Percentiles rank a stretch among this genome's conserved stretches.
Conservation (phyloP, 306 rosid genomes). For the Glycine soja region DNA sequence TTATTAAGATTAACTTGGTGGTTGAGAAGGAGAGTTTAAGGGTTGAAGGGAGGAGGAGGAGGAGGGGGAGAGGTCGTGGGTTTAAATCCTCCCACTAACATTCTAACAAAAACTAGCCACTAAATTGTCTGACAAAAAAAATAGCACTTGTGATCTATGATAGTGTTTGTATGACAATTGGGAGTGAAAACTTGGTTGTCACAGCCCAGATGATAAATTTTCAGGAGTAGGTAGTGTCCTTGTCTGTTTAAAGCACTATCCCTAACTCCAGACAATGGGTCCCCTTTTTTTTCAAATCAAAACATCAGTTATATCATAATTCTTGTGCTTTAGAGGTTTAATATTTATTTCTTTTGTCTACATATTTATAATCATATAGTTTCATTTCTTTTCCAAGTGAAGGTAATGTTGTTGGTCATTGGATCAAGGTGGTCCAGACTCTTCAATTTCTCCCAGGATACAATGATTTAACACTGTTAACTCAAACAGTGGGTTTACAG, state of each 20-base stretch:
- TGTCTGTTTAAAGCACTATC: background rate
- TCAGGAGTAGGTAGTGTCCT: background rate
- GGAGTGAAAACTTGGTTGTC: too few relatives aligned
- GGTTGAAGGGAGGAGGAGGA: too few relatives aligned
- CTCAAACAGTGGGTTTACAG: constrained; percentile 95
- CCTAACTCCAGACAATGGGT: background rate
- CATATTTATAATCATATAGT: constrained; percentile 37
- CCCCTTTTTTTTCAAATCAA: constrained; percentile 1
- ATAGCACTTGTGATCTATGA: too few relatives aligned
- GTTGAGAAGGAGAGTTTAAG: too few relatives aligned
- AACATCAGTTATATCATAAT: constrained; percentile 28
- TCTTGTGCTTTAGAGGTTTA: constrained; percentile 33
- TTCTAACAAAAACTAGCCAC: too few relatives aligned
- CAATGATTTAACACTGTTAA: constrained; percentile 72
- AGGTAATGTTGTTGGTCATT: constrained; percentile 79
- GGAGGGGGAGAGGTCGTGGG: too few relatives aligned
- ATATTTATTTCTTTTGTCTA: constrained; percentile 11
- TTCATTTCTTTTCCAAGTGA: constrained; percentile 50
- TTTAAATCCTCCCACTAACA: too few relatives aligned
- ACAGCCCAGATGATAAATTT: background rate
- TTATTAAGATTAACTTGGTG: too few relatives aligned
- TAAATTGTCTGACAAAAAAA: too few relatives aligned
- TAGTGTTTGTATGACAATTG: too few relatives aligned
- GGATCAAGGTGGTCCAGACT: constrained; percentile 82
- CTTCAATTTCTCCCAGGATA: constrained; percentile 77